These are phyloP conservation scores for Trichoderma afroharzianum DNA, from an alignment of 2,329 filamentous ascomycete species.

Conservation along the genomic window DNA sequence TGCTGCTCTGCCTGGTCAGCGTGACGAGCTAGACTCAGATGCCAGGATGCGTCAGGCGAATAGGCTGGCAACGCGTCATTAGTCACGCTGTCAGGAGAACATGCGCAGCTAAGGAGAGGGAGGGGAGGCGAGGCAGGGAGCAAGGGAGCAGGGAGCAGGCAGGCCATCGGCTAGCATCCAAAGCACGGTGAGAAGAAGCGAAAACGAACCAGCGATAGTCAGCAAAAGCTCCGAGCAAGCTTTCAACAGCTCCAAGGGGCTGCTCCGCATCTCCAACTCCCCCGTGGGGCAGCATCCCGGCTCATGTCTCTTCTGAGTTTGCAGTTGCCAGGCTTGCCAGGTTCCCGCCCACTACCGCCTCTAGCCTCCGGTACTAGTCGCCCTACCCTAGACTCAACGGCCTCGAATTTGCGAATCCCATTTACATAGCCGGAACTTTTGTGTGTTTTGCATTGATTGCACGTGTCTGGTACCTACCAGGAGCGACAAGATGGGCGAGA, in stretches of 20 bases:
- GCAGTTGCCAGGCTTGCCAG: constrained; percentile 9
- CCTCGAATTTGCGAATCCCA: background rate
- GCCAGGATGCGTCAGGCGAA: constrained; percentile 13
- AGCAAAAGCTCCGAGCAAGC: background rate
- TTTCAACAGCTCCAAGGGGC: background rate
- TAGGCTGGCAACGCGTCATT: constrained; percentile 15
- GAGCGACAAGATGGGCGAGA: background rate
- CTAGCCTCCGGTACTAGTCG: constrained; percentile 11
- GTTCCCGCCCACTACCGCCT: constrained; percentile 12
- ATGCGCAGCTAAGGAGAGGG: constrained; percentile 8
- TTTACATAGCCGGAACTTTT: background rate
- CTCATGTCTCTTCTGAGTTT: background rate
- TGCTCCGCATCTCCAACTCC: constrained; percentile 14
- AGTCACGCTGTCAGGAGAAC: constrained; percentile 15
- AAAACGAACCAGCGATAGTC: background rate
- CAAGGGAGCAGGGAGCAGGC: background rate
- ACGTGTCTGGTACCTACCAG: background rate
- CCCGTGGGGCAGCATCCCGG: constrained; percentile 11
- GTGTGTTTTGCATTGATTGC: background rate
- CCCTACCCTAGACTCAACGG: constrained; percentile 6
- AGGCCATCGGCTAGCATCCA: background rate
- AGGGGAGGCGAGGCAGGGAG: background rate
- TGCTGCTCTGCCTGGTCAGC: constrained; percentile 1
- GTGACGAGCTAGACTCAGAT: constrained; percentile 15
- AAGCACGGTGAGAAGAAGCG: background rate